Base-by-base conservation (phyloP, 2,329 filamentous ascomycete species). In the Colletotrichum brevisporum region DNA sequence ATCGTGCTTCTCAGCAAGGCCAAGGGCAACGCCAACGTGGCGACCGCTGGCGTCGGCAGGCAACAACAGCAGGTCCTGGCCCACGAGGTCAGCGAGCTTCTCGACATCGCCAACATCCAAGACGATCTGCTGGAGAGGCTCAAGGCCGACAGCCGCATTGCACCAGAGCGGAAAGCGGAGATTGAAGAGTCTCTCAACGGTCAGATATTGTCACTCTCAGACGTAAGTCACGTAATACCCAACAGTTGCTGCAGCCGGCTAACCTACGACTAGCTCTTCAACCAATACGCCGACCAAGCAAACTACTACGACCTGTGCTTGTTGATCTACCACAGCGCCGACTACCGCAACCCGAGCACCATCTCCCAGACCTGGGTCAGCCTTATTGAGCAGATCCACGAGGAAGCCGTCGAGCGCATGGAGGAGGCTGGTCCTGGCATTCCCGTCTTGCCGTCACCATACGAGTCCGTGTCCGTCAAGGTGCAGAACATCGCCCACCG, bases 31-130 rank as follows among this genome's bases (percentile, higher is more conserved):
- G 95, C 95, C 45, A 97, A 92, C 48, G 95, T 95, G 15, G 88
- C 92, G 71, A 94, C 92, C 18, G 88, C 89, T 6, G 93, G 94
- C 27, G 87, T 97, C 72, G 90, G 91, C 73, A 88, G 94, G 57
- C 93, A 95, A 76, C 89, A 91, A 70, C 92, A 96, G 78, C 96
- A 98, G 79, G 87, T 94, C 69, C 85, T 98, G 31, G 89, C 95
- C 65, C 93, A 97, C 74, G 91, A 94, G 71, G 92, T 98, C 26
- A 91, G 91, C 3, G 94, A 96, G 73, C 85, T 97, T 52, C 89
- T 99, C 10, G 96, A 99, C 75, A 90, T 98, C 57, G 95, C 95
- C 15, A 95, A 96, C 76, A 96, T 99, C 61, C 96, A 99, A 79
- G 94, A 97, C 76, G 96, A 99, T 75, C 82, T 98, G 50, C 80